phyloP scores from a whole-genome alignment of 2,329 filamentous ascomycete species.

The Cordyceps cicadae region DNA sequence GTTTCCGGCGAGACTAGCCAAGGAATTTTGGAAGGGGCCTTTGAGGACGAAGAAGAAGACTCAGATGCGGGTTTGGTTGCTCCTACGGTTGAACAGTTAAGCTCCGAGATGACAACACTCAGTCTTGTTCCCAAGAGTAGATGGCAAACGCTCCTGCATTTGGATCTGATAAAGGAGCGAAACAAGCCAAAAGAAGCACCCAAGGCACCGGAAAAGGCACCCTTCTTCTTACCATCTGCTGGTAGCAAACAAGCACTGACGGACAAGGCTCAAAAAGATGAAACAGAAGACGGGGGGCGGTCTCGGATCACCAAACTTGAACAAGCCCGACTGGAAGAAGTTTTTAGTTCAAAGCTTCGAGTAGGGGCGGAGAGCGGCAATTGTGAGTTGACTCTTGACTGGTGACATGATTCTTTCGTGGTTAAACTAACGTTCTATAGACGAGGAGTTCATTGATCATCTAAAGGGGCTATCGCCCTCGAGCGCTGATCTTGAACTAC shows the following conservation, averaged over 20 bases:
- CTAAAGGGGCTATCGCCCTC: constrained; percentile 76
- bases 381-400: constrained; percentile 41
- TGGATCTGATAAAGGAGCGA: constrained; percentile 85
- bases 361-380: constrained; percentile 45
- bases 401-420: too few relatives aligned
- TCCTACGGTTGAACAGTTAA: constrained; percentile 66
- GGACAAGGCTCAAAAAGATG: constrained; percentile 23
- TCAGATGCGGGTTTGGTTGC: constrained; percentile 47
- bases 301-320: constrained; percentile 66
- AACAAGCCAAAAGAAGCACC: constrained; percentile 92
- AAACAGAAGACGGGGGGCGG: constrained; percentile 35
- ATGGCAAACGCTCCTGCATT: constrained; percentile 90
- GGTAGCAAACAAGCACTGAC: constrained; percentile 35
- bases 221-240: constrained; percentile 81
- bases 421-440: constrained; percentile 27
- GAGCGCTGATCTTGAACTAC: constrained; percentile 82
- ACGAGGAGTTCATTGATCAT: constrained; percentile 63
- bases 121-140: constrained; percentile 81
- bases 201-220: constrained; percentile 86
- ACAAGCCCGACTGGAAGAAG: constrained; percentile 46
- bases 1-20: constrained; percentile 75
- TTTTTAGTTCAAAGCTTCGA: constrained; percentile 50
- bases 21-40: constrained; percentile 67
- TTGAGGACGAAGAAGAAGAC: constrained; percentile 47
- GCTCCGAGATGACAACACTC: constrained; percentile 74